Evolutionary conservation across 139 green algal species (phyloP).

Genomic region (Diplosphaera chodatii): DNA sequence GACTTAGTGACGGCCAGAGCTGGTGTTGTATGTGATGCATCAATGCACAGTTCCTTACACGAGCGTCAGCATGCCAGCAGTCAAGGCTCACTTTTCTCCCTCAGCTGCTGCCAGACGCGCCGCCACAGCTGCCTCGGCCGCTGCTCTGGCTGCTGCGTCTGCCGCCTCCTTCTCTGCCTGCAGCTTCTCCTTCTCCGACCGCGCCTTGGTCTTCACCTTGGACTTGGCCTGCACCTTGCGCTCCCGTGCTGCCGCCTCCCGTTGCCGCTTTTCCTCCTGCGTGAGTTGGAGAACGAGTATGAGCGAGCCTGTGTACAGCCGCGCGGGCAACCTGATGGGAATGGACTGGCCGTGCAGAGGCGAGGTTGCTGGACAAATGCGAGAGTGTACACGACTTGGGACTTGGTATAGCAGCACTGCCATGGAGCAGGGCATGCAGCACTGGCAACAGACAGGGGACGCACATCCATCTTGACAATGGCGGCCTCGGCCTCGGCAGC

Average conservation of each 20-base stretch:
- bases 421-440: too few species aligned
- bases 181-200: conserved; percentile 49
- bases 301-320: too few species aligned
- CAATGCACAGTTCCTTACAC: too few species aligned
- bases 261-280: conserved; percentile 22
- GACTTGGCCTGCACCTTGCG: conserved; percentile 41
- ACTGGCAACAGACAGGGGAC: background rate
- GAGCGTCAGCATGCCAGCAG: too few species aligned
- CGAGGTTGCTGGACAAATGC: too few species aligned
- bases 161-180: conserved; percentile 34
- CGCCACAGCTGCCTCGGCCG: background rate
- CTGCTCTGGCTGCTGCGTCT: background rate
- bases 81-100: background rate
- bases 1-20: too few species aligned
- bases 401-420: background rate
- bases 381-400: too few species aligned
- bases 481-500: conserved; percentile 64
- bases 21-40: too few species aligned
- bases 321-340: too few species aligned
- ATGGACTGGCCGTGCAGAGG: too few species aligned
- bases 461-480: conserved; percentile 72
- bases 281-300: too few species aligned
- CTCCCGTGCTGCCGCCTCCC: conserved; percentile 25
- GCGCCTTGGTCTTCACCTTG: conserved; percentile 36
- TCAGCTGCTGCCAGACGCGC: background rate